Percentiles rank a stretch among this genome's conserved stretches.
Conservation (phyloP, 208 protist species). For the Crithidia bombi region DNA sequence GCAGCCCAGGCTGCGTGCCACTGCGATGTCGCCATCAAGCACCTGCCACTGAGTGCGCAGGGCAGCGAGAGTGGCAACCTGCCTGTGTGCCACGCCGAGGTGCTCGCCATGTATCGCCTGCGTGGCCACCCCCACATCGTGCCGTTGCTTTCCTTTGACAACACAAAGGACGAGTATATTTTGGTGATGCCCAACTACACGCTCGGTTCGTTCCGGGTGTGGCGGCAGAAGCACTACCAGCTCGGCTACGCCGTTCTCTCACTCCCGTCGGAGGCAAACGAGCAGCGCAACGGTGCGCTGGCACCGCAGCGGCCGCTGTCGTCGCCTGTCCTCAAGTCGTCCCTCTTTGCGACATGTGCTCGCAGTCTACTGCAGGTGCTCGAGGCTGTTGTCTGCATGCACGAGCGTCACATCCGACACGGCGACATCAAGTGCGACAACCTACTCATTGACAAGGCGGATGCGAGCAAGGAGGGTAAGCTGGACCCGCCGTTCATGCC, state of each 20-base stretch:
- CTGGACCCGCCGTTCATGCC: conserved; percentile 37
- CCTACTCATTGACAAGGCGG: conserved; percentile 57
- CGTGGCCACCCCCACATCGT: conserved; percentile 68
- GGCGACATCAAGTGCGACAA: conserved; percentile 85
- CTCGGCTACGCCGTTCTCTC: conserved; percentile 57
- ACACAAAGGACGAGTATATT: conserved; percentile 68
- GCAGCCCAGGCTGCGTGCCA: conserved; percentile 23
- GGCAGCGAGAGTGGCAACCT: conserved; percentile 58
- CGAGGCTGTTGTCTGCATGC: conserved; percentile 64
- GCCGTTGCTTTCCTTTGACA: conserved; percentile 67
- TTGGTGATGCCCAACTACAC: conserved; percentile 74
- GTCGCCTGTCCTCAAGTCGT: conserved; percentile 14
- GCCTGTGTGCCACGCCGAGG: conserved; percentile 74
- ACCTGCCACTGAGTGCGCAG: conserved; percentile 57
- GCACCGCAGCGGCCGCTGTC: conserved; percentile 1
- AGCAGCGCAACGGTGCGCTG: conserved; percentile 16
- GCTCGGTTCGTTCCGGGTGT: conserved; percentile 63
- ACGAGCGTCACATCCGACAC: conserved; percentile 68
- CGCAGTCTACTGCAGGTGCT: conserved; percentile 74
- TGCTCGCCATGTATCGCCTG: conserved; percentile 65
- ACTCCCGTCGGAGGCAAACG: conserved; percentile 9
- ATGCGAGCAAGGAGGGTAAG: conserved; percentile 1
- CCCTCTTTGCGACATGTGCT: conserved; percentile 56
- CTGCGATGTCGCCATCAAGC: conserved; percentile 64
- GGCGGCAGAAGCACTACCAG: conserved; percentile 62